Conservation (phyloP, 306 rosid genomes). For the Cyclanthera cordifolia region DNA sequence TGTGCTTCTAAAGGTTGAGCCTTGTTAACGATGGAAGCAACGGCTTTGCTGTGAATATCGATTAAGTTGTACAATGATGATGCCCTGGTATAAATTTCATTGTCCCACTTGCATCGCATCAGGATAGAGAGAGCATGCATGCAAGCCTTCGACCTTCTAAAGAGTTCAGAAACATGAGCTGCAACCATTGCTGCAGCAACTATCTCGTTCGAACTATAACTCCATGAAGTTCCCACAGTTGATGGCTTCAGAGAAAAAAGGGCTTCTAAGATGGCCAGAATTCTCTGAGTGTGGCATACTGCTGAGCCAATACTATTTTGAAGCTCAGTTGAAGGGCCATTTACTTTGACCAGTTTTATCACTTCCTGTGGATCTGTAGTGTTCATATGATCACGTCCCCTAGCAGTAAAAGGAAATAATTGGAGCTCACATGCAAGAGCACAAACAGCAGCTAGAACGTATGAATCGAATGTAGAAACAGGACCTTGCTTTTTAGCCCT, state of each 20-base stretch:
- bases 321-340: conserved; percentile 49
- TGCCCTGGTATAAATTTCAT: conserved; percentile 73
- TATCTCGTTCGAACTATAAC: conserved; percentile 91
- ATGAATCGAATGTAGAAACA: conserved; percentile 90
- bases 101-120: conserved; percentile 89
- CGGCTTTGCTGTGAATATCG: conserved; percentile 84
- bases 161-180: conserved; percentile 89
- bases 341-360: conserved; percentile 41
- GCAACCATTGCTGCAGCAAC: conserved; percentile 99
- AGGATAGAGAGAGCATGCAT: conserved; percentile 85
- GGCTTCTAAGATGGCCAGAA: conserved; percentile 82
- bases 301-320: conserved; percentile 66
- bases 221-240: conserved; percentile 94
- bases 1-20: conserved; percentile 89
- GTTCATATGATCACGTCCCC: conserved; percentile 36
- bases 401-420: conserved; percentile 61
- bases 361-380: conserved; percentile 31
- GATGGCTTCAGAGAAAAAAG: conserved; percentile 83
- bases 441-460: conserved; percentile 90
- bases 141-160: conserved; percentile 91
- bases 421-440: conserved; percentile 96
- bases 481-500: conserved; percentile 76
- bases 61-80: conserved; percentile 83
- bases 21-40: conserved; percentile 76
- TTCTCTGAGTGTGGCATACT: conserved; percentile 73